A percentile compares a stretch with the other conserved stretches of the same genome.
Conservation (phyloP, 352 stramenopile genomes). For the Phytophthora pistaciae region DNA sequence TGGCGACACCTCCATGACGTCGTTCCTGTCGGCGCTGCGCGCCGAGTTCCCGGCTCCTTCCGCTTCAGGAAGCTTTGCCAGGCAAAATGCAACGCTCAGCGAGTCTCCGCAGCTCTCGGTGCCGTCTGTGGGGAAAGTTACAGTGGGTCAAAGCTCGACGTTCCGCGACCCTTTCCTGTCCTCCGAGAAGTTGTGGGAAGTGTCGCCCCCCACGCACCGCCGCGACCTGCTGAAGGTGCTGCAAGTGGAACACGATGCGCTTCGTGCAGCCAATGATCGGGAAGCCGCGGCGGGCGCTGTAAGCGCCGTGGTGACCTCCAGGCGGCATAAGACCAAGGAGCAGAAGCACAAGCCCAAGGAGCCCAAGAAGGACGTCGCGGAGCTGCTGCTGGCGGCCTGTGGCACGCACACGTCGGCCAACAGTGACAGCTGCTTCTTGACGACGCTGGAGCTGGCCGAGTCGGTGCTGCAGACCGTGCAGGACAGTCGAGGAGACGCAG, state of each 20-base stretch:
- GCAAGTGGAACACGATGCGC: conserved; percentile 62
- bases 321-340: conserved; percentile 28
- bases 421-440: conserved; percentile 62
- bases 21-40: conserved; percentile 43
- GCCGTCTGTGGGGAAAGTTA: conserved; percentile 1
- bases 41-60: conserved; percentile 29
- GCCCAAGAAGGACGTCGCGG: conserved; percentile 33
- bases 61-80: background rate
- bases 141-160: conserved; percentile 9
- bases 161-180: conserved; percentile 53
- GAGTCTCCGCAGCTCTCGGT: conserved; percentile 7
- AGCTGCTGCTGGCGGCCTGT: conserved; percentile 60
- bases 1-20: conserved; percentile 27
- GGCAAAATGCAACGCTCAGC: conserved; percentile 10
- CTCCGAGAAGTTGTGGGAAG: conserved; percentile 37
- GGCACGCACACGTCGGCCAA: conserved; percentile 41
- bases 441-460: conserved; percentile 70
- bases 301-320: conserved; percentile 61
- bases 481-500: conserved; percentile 55
- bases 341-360: conserved; percentile 35
- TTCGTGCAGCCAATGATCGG: conserved; percentile 59
- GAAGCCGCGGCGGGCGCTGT: conserved; percentile 58
- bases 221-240: conserved; percentile 58
- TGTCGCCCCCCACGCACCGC: conserved; percentile 35
- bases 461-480: conserved; percentile 74